A percentile compares a stretch with the other conserved stretches of the same genome.
Conservation (phyloP, 129 eudicot species). For the Heracleum sosnowskyi region DNA sequence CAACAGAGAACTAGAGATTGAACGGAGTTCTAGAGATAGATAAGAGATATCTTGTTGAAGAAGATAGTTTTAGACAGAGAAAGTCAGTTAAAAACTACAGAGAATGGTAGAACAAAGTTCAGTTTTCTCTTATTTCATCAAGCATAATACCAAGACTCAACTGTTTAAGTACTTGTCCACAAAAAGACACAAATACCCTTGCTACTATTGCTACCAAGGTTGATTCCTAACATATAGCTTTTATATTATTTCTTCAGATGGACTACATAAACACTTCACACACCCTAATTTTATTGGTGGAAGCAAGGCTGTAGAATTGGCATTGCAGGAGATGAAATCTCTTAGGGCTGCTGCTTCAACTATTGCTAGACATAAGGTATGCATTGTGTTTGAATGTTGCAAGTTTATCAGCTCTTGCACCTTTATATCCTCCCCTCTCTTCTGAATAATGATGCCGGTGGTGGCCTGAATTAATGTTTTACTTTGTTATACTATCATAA, state of each 20-base stretch:
- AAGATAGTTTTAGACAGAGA: no score
- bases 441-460: neutral
- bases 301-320: conserved; percentile 79
- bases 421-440: neutral
- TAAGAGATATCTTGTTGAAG: no score
- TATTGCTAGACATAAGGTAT: conserved; percentile 55
- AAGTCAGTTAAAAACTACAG: no score
- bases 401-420: conserved; percentile 2
- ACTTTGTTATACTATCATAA: neutral
- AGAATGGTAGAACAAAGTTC: neutral
- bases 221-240: neutral
- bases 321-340: conserved; percentile 59
- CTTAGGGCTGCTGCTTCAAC: conserved; percentile 39
- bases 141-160: no score
- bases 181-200: no score
- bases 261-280: conserved; percentile 98
- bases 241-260: conserved; percentile 42
- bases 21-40: no score
- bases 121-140: no score
- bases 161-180: no score
- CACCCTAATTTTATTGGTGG: conserved; percentile 96
- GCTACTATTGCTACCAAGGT: no score
- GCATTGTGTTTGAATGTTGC: neutral
- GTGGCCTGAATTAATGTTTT: neutral
- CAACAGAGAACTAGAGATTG: no score